A percentile compares a stretch with the other conserved stretches of the same genome.
These are phyloP conservation scores for Candida pseudoglaebosa DNA, from an alignment of 805 yeast species.

Conservation along the genomic window DNA sequence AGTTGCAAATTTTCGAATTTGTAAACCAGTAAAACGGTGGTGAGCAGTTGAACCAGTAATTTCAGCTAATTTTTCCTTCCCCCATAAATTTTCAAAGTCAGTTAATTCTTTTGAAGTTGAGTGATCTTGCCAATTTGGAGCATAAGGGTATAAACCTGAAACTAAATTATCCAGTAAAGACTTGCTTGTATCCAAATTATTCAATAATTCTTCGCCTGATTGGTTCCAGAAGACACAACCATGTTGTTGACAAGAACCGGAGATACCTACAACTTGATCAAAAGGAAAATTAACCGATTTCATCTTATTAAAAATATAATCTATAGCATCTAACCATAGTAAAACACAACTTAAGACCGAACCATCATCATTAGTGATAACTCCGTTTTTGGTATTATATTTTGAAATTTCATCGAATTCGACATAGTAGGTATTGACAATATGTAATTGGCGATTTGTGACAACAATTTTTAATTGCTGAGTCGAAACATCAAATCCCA, in stretches of 20 bases:
- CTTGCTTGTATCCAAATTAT: slow-evolving; percentile 24
- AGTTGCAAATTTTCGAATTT: slow-evolving; percentile 68
- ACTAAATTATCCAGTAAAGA: slow-evolving; percentile 45
- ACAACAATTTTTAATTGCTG: slow-evolving; percentile 82
- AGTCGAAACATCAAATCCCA: slow-evolving; percentile 86
- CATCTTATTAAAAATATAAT: slow-evolving; percentile 55
- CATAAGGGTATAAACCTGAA: slow-evolving; percentile 51
- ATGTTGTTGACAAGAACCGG: slow-evolving; percentile 91
- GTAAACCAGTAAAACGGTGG: slow-evolving; percentile 89
- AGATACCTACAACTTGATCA: slow-evolving; percentile 54
- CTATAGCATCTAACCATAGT: slow-evolving; percentile 89
- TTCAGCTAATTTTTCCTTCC: slow-evolving; percentile 59
- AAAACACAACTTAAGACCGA: slow-evolving; percentile 74
- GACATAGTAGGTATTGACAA: slow-evolving; percentile 55
- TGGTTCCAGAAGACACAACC: slow-evolving; percentile 82
- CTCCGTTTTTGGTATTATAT: slow-evolving; percentile 74
- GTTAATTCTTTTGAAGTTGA: slow-evolving; percentile 70
- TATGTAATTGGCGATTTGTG: slow-evolving; percentile 49
- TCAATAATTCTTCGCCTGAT: slow-evolving; percentile 40
- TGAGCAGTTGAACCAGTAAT: slow-evolving; percentile 86
- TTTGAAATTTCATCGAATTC: slow-evolving; percentile 68
- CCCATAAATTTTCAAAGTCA: slow-evolving; percentile 56
- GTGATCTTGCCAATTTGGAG: slow-evolving; percentile 96
- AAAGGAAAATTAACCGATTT: slow-evolving; percentile 52
- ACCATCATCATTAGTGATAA: slow-evolving; percentile 43